Conservation (phyloP, 306 rosid species). For the Purshia tridentata region DNA sequence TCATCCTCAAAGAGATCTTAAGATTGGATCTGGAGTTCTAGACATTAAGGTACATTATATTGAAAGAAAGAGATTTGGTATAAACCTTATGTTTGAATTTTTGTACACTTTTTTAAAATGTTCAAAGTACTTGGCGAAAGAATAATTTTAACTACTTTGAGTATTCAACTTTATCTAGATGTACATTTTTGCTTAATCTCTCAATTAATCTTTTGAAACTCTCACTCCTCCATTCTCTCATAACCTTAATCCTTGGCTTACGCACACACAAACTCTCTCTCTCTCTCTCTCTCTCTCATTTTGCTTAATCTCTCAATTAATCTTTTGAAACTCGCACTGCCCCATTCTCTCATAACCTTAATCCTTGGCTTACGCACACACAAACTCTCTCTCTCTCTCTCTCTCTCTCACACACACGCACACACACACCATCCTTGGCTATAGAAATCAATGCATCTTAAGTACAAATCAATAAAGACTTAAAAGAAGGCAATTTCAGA, state of each 20-base stretch:
- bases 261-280: too few relatives aligned
- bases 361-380: neutral
- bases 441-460: neutral
- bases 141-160: neutral
- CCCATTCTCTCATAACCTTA: neutral
- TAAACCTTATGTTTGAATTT: neutral
- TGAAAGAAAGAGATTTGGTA: neutral
- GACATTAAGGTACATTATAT: slow-evolving; percentile 59
- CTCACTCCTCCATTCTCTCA: neutral
- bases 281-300: neutral
- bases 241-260: neutral
- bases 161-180: neutral
- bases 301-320: neutral
- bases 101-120: neutral
- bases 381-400: neutral
- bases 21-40: slow-evolving; percentile 59
- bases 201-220: neutral
- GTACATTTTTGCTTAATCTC: neutral
- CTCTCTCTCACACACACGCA: neutral
- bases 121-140: neutral
- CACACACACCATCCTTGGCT: neutral
- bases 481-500: neutral
- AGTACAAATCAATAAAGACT: neutral
- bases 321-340: neutral
- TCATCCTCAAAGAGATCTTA: slow-evolving; percentile 65